These are phyloP conservation scores for Rhytidiadelphus loreus DNA, from an alignment of 225 moss, liverwort and hornwort species.

Conservation along the genomic window DNA sequence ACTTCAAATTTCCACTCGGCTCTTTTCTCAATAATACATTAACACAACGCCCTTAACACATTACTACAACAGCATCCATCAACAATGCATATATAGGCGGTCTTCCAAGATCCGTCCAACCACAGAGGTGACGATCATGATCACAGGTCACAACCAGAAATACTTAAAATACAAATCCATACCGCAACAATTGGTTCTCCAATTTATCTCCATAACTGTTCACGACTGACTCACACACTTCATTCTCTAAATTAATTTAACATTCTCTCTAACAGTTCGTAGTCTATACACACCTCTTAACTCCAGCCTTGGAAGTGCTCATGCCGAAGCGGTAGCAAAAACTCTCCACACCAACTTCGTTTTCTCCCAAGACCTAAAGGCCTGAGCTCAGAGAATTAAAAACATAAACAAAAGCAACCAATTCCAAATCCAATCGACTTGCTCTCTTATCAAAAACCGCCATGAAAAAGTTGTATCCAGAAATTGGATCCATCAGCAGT, in stretches of 20 bases:
- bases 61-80: background rate
- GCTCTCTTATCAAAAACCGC: background rate
- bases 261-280: background rate
- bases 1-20: background rate
- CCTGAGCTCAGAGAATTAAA: background rate
- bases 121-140: background rate
- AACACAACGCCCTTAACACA: background rate
- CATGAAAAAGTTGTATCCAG: background rate
- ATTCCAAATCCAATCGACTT: background rate
- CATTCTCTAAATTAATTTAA: background rate
- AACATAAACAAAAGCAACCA: background rate
- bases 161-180: background rate
- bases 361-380: background rate
- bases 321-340: background rate
- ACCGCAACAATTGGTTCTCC: background rate
- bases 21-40: background rate
- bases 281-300: background rate
- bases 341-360: background rate
- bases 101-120: background rate
- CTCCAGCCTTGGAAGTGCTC: slow-evolving; percentile 1
- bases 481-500: background rate
- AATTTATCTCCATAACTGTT: background rate
- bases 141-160: background rate
- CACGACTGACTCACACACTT: background rate
- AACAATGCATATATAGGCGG: background rate